A percentile compares a stretch with the other conserved stretches of the same genome.
Conservation (phyloP, 257 asterid genomes). For the Capsicum pubescens region DNA sequence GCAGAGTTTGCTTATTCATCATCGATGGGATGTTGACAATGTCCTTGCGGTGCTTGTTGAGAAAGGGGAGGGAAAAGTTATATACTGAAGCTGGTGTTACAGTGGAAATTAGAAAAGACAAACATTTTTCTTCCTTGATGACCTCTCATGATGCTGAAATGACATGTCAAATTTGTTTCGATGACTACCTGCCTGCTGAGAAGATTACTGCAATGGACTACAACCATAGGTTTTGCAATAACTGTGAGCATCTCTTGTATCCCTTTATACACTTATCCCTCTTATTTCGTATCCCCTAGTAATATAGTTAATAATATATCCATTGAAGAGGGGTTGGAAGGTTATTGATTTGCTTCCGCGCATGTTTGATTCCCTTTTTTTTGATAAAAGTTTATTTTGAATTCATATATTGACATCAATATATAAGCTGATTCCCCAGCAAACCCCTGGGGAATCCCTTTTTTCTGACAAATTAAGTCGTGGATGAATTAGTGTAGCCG, state of each 20-base stretch:
- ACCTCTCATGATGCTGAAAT: slow-evolving; percentile 2
- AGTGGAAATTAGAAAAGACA: slow-evolving; percentile 17
- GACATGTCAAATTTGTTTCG: slow-evolving; percentile 52
- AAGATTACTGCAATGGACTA: slow-evolving; percentile 57
- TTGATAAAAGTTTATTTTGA: neutral
- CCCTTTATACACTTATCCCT: neutral
- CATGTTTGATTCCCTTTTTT: too few species aligned
- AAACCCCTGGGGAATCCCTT: too few species aligned
- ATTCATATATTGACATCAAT: too few species aligned
- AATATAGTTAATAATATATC: too few species aligned
- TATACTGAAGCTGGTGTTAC: slow-evolving; percentile 53
- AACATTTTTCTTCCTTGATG: slow-evolving; percentile 7
- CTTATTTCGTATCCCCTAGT: neutral
- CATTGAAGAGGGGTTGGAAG: too few species aligned
- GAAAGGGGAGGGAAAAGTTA: slow-evolving; percentile 47
- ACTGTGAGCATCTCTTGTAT: slow-evolving; percentile 45
- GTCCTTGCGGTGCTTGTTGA: slow-evolving; percentile 45
- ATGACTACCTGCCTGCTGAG: slow-evolving; percentile 36
- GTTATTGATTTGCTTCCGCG: neutral
- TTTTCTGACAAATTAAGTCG: too few species aligned
- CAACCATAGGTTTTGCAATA: slow-evolving; percentile 67
- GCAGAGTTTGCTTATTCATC: slow-evolving; percentile 40
- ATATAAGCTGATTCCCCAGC: too few species aligned
- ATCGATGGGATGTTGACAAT: slow-evolving; percentile 53
- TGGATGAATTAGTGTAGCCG: too few species aligned